Conservation (phyloP, 2,329 filamentous ascomycete species). For the Claviceps arundinis region DNA sequence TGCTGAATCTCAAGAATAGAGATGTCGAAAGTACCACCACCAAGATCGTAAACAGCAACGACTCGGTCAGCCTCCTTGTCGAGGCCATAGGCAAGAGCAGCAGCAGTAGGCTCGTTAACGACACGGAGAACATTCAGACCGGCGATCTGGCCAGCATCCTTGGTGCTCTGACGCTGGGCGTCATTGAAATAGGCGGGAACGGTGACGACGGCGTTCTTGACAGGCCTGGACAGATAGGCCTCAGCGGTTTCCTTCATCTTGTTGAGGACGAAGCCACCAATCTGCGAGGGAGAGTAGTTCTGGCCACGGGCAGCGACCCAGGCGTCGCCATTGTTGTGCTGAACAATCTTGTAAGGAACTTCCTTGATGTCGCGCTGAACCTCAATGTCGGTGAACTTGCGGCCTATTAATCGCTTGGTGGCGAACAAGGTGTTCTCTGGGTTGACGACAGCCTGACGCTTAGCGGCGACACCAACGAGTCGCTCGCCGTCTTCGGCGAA, state of each 20-base stretch:
- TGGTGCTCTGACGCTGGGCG: slow-evolving; percentile 93
- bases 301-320: slow-evolving; percentile 89
- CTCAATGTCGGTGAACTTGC: slow-evolving; percentile 88
- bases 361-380: slow-evolving; percentile 95
- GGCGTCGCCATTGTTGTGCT: slow-evolving; percentile 91
- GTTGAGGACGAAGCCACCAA: slow-evolving; percentile 88
- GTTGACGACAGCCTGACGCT: slow-evolving; percentile 97
- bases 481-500: slow-evolving; percentile 94
- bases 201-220: slow-evolving; percentile 95
- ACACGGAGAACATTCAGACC: slow-evolving; percentile 95
- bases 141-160: slow-evolving; percentile 93
- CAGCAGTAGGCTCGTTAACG: slow-evolving; percentile 94
- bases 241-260: slow-evolving; percentile 99
- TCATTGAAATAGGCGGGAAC: slow-evolving; percentile 99
- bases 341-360: slow-evolving; percentile 96
- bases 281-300: slow-evolving; percentile 96
- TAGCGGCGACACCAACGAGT: slow-evolving; percentile 90
- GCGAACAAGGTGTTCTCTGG: slow-evolving; percentile 97
- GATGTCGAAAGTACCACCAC: slow-evolving; percentile 98
- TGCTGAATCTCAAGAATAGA: slow-evolving; percentile 94
- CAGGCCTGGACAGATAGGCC: slow-evolving; percentile 74
- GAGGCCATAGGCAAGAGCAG: slow-evolving; percentile 87
- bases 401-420: slow-evolving; percentile 96
- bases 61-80: slow-evolving; percentile 87
- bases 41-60: slow-evolving; percentile 93